These are phyloP conservation scores for Ustilago nuda DNA, from an alignment of 1,284 basidiomycete species.

Conservation along the genomic window DNA sequence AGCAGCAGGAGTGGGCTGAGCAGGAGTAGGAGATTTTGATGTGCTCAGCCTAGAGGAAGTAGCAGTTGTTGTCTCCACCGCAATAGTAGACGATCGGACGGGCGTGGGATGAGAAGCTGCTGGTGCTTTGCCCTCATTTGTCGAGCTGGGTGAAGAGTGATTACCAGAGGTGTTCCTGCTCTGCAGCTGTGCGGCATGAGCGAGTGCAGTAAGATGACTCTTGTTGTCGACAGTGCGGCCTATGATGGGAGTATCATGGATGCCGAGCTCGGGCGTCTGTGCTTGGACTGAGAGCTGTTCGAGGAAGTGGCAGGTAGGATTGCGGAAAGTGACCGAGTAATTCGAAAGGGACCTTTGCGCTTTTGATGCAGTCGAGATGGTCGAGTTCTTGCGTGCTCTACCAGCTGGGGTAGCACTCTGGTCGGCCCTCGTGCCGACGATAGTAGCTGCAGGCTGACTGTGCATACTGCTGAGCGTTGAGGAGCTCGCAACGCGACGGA, in stretches of 20 bases:
- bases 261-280: constrained; percentile 29
- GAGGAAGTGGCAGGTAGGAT: constrained; percentile 42
- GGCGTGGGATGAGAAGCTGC: constrained; percentile 1
- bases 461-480: constrained; percentile 27
- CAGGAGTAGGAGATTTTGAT: constrained; percentile 4
- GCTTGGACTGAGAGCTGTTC: constrained; percentile 36
- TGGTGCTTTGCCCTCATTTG: constrained; percentile 20
- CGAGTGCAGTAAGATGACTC: constrained; percentile 42
- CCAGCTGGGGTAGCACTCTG: constrained; percentile 6
- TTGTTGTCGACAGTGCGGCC: constrained; percentile 29
- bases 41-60: constrained; percentile 2
- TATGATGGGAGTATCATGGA: constrained; percentile 35
- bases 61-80: constrained; percentile 5
- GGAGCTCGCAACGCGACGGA: constrained; percentile 40
- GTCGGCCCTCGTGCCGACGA: background rate
- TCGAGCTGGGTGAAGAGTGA: background rate
- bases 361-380: constrained; percentile 10
- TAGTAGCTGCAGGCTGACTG: constrained; percentile 11
- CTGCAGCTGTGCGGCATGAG: constrained; percentile 43
- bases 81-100: constrained; percentile 16
- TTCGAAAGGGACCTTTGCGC: constrained; percentile 30
- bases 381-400: constrained; percentile 13
- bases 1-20: background rate
- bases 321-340: constrained; percentile 39
- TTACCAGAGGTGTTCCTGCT: constrained; percentile 16